These are phyloP conservation scores for Colletotrichum noveboracense DNA, from an alignment of 2,329 filamentous ascomycete genomes.

Conservation along the genomic window DNA sequence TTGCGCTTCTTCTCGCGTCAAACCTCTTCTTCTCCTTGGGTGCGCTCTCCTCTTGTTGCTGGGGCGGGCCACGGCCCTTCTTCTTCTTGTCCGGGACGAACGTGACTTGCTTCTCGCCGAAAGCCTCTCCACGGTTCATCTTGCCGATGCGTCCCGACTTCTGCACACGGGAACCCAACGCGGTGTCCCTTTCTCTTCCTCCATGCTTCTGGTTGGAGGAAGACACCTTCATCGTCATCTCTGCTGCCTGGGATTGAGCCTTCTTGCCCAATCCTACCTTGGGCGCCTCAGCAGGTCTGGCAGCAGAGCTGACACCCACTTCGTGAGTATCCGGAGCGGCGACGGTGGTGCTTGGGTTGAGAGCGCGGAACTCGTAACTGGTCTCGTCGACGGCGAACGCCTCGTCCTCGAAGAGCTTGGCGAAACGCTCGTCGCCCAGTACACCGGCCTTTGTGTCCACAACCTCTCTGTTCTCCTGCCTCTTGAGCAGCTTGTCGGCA, in stretches of 20 bases:
- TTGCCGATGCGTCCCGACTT: slow-evolving; percentile 54
- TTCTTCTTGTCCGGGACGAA: slow-evolving; percentile 72
- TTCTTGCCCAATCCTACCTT: slow-evolving; percentile 15
- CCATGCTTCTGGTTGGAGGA: slow-evolving; percentile 66
- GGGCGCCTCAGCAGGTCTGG: neutral
- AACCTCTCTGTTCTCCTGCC: slow-evolving; percentile 63
- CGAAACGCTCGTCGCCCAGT: slow-evolving; percentile 86
- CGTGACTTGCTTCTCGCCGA: slow-evolving; percentile 72
- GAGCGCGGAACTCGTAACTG: slow-evolving; percentile 82
- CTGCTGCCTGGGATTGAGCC: slow-evolving; percentile 29
- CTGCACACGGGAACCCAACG: slow-evolving; percentile 61
- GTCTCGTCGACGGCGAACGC: slow-evolving; percentile 92
- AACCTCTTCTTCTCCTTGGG: slow-evolving; percentile 38
- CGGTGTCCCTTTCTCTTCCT: slow-evolving; percentile 59
- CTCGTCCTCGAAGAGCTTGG: slow-evolving; percentile 87
- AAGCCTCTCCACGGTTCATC: slow-evolving; percentile 51
- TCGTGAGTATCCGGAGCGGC: slow-evolving; percentile 21
- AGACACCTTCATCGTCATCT: slow-evolving; percentile 69
- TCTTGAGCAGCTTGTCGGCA: slow-evolving; percentile 75
- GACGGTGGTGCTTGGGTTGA: slow-evolving; percentile 82
- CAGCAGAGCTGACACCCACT: slow-evolving; percentile 15
- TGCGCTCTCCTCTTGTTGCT: slow-evolving; percentile 28
- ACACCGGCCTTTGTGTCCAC: slow-evolving; percentile 68
- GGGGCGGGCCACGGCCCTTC: slow-evolving; percentile 28
- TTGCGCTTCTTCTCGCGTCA: slow-evolving; percentile 70